Base-by-base conservation (phyloP, 2,329 filamentous ascomycete genomes). In the Truncatella angustata region DNA sequence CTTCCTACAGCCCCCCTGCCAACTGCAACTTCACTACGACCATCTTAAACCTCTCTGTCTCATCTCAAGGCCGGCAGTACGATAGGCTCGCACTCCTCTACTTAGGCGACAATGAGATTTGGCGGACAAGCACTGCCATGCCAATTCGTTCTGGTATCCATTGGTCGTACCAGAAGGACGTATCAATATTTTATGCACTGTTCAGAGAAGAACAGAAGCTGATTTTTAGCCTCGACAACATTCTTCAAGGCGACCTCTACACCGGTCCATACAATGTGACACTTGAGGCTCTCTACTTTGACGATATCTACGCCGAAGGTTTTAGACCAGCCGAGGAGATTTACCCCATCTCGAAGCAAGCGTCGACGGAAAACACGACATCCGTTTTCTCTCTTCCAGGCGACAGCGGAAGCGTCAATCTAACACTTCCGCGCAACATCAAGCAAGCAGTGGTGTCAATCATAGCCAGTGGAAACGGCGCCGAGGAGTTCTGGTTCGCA, bases 401-500 rank as follows among this genome's bases (percentile, higher is more conserved):
- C 0, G 73, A 81, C 24, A 77, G 70, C 51, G 80, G 80, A 3
- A 72, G 72, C 0, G 75, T 76, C 14, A 63, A 66, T 3, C 59
- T 84, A 21, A 72, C 63, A 1, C 60, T 88, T 11, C 85, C 85
- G 2, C 67, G 67, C 35, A 82, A 84, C 53, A 69, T 73, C n/a
- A 77, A 77, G 44, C 79, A 79, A 53, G 85, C 84, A 3, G 73
- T 86, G 1, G 78, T 88, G 16, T 81, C 84, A 0, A 74, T 88
- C 20, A 78, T 80, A 12, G 84, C 85, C 3, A 85, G 80, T 54
- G 85, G 85, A 1, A 86, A 88, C 61, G 75, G 76, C 2, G 69
- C 73, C 1, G 86, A 88, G 65, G 86, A 88, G 59, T 88, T 88
- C 60, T 88, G 85, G 85, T 88, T 83, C 75, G 78, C 76, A 21